Evolutionary conservation across 208 protist species (phyloP).

Genomic region (Vickermania ingenoplastis): DNA sequence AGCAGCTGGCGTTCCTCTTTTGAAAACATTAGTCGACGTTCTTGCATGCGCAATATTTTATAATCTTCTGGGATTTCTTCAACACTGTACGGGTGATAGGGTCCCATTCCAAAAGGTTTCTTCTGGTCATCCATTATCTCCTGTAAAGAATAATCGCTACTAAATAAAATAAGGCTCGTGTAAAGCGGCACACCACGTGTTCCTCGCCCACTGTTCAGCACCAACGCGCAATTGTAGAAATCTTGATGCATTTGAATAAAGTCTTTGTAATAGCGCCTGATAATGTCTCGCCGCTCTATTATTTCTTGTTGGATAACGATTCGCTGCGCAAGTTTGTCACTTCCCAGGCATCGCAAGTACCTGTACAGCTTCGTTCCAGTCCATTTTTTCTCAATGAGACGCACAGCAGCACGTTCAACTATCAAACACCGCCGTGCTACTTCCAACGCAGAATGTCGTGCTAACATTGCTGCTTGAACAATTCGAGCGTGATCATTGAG

Average conservation of each 20-base stretch:
- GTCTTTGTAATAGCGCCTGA: constrained; percentile 28
- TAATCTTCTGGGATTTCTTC: constrained; percentile 3
- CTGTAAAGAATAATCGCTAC: neutral
- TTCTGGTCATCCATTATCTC: neutral
- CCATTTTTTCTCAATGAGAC: constrained; percentile 44
- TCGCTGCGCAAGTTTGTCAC: constrained; percentile 16
- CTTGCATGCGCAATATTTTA: constrained; percentile 13
- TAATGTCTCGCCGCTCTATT: constrained; percentile 55
- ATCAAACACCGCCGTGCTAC: neutral
- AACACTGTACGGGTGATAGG: constrained; percentile 3
- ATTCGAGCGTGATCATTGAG: neutral
- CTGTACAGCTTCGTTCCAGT: constrained; percentile 10
- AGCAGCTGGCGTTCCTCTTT: constrained; percentile 25
- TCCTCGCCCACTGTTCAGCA: constrained; percentile 20
- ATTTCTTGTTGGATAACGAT: constrained; percentile 36
- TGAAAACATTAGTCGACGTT: constrained; percentile 37
- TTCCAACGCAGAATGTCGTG: neutral
- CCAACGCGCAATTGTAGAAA: constrained; percentile 41
- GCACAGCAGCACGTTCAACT: constrained; percentile 8
- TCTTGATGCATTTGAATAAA: constrained; percentile 46
- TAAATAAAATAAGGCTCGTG: constrained; percentile 9
- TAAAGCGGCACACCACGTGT: neutral
- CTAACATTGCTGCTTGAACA: constrained; percentile 15
- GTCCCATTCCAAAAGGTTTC: neutral
- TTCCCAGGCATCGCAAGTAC: constrained; percentile 8